phyloP scores from a whole-genome alignment of 768 basidiomycete species.

The Candolleomyces eurysporus region DNA sequence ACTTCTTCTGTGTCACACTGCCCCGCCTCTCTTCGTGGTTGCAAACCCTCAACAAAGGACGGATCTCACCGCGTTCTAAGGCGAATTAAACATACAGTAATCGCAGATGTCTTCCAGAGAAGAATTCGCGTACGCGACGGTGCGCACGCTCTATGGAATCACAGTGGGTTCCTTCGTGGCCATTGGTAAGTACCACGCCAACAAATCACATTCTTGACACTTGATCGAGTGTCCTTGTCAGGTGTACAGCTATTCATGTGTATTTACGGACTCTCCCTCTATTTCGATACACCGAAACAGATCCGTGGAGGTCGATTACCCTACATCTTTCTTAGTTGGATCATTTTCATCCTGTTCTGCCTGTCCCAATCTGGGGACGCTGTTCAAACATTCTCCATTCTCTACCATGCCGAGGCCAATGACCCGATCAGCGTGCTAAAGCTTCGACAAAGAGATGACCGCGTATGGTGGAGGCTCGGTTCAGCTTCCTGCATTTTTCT shows the following conservation, averaged over 20 bases:
- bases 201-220: background rate
- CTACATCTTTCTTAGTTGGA: slow-evolving; percentile 4
- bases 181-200: background rate
- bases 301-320: background rate
- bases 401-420: background rate
- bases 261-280: slow-evolving; percentile 4
- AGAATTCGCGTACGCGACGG: background rate
- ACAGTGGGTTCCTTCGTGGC: background rate
- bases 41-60: no score
- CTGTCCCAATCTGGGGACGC: background rate
- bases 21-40: no score
- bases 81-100: background rate
- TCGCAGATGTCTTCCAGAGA: background rate
- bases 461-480: background rate
- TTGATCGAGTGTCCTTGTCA: background rate
- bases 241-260: slow-evolving; percentile 9
- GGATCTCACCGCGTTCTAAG: no score
- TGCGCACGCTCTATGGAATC: background rate
- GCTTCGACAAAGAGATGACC: background rate
- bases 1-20: no score
- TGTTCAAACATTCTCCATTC: background rate
- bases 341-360: background rate
- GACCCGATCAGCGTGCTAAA: background rate
- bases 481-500: background rate
- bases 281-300: slow-evolving; percentile 3